phyloP scores from a whole-genome alignment of 768 basidiomycete species.

The Phallus indusiatus region DNA sequence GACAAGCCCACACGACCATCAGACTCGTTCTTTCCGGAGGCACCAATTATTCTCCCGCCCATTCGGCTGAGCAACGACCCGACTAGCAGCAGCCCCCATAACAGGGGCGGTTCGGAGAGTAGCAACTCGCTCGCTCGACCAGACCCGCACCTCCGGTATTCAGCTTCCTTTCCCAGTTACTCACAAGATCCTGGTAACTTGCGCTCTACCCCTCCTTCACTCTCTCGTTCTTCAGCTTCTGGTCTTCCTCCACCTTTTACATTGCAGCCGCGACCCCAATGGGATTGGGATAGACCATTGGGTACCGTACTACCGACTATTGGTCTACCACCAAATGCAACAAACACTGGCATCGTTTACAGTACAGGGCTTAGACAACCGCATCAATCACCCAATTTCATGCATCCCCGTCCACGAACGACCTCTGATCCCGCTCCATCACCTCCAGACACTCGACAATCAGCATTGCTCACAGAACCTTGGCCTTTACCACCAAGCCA shows the following conservation, averaged over 20 bases:
- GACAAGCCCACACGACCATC: too few species aligned
- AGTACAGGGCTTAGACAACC: not conserved
- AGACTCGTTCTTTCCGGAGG: not conserved
- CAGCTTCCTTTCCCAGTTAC: not conserved
- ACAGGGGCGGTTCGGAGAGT: too few species aligned
- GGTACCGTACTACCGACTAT: not conserved
- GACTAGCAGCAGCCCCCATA: too few species aligned
- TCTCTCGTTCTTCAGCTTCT: not conserved
- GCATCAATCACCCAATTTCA: constrained; percentile 12
- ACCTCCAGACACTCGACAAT: not conserved
- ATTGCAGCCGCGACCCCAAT: constrained; percentile 57
- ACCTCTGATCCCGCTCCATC: constrained; percentile 6
- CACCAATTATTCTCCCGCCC: not conserved
- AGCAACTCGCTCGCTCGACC: not conserved
- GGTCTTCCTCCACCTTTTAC: constrained; percentile 48
- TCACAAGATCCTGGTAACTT: not conserved
- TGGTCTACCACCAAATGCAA: too few species aligned
- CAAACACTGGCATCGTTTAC: too few species aligned
- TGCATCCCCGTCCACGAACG: constrained; percentile 14
- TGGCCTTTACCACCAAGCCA: not conserved
- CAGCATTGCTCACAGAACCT: not conserved
- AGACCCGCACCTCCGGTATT: not conserved
- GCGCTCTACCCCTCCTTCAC: not conserved
- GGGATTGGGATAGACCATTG: constrained; percentile 31
- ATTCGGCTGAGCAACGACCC: too few species aligned